These are phyloP conservation scores for Drechslerella coelobrocha DNA, from an alignment of 2,329 filamentous ascomycete species.

Conservation along the genomic window DNA sequence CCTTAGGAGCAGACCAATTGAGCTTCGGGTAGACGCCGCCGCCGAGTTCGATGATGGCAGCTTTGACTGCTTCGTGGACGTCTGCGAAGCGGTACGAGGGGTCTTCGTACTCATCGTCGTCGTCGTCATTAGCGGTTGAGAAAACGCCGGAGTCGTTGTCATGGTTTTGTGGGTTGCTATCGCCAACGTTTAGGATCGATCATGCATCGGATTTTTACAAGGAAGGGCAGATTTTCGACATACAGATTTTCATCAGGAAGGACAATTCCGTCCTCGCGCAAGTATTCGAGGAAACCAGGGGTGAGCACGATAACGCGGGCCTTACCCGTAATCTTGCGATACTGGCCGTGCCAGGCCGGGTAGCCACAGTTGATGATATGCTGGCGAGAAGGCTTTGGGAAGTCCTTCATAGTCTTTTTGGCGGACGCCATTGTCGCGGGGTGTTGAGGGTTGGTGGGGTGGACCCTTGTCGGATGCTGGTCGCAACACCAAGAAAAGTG, in stretches of 20 bases:
- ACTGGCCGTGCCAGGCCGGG: conserved; percentile 87
- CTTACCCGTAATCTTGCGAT: conserved; percentile 80
- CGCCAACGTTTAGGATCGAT: neutral
- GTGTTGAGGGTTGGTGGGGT: conserved; percentile 21
- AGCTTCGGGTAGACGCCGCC: conserved; percentile 89
- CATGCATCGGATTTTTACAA: neutral
- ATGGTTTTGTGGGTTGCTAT: conserved; percentile 23
- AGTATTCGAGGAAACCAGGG: conserved; percentile 78
- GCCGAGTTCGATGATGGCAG: conserved; percentile 79
- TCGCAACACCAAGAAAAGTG: conserved; percentile 8
- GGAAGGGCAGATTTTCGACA: neutral
- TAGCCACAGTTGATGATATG: conserved; percentile 96
- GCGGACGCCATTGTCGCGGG: conserved; percentile 16
- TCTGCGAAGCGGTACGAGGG: conserved; percentile 70
- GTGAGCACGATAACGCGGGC: conserved; percentile 82
- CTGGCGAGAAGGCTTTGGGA: conserved; percentile 80
- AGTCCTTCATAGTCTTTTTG: conserved; percentile 59
- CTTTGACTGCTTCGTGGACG: conserved; percentile 77
- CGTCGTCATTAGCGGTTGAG: conserved; percentile 51
- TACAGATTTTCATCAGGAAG: conserved; percentile 72
- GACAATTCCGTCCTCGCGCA: conserved; percentile 90
- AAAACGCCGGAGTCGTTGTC: conserved; percentile 45
- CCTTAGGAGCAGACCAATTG: conserved; percentile 97
- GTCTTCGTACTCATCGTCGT: conserved; percentile 57
- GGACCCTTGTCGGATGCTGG: conserved; percentile 7